A percentile compares a stretch with the other conserved stretches of the same genome.
phyloP scores from a whole-genome alignment of 2,329 filamentous ascomycete genomes.

The Teratosphaeria gauchensis region DNA sequence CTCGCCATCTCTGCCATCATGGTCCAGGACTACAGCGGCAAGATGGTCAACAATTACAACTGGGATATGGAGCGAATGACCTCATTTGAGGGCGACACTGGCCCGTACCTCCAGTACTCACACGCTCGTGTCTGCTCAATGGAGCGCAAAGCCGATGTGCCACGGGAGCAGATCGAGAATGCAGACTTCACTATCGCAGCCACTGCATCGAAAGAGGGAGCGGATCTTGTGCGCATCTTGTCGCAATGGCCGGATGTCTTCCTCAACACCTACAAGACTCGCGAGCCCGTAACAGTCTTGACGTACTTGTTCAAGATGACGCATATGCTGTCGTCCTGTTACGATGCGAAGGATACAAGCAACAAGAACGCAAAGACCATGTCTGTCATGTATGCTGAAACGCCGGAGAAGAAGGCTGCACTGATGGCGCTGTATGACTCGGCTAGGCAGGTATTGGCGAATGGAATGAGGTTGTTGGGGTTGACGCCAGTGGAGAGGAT shows the following conservation, averaged over 20 bases:
- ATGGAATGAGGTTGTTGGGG: constrained; percentile 75
- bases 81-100: constrained; percentile 76
- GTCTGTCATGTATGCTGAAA: constrained; percentile 69
- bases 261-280: constrained; percentile 71
- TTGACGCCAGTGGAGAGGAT: constrained; percentile 63
- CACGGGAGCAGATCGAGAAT: constrained; percentile 45
- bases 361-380: constrained; percentile 37
- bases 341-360: constrained; percentile 49
- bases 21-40: constrained; percentile 96
- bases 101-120: constrained; percentile 76
- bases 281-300: constrained; percentile 61
- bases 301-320: constrained; percentile 81
- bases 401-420: constrained; percentile 55
- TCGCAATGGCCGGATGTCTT: constrained; percentile 79
- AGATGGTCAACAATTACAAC: constrained; percentile 64
- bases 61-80: constrained; percentile 78
- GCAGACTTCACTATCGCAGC: constrained; percentile 60
- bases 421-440: constrained; percentile 70
- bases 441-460: constrained; percentile 64
- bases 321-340: constrained; percentile 67
- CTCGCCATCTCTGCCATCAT: constrained; percentile 92
- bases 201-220: constrained; percentile 53
- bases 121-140: constrained; percentile 59
- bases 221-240: constrained; percentile 65
- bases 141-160: constrained; percentile 46